Conservation (phyloP, 2,329 filamentous ascomycete species). For the Emmonsiellopsis sp. region DNA sequence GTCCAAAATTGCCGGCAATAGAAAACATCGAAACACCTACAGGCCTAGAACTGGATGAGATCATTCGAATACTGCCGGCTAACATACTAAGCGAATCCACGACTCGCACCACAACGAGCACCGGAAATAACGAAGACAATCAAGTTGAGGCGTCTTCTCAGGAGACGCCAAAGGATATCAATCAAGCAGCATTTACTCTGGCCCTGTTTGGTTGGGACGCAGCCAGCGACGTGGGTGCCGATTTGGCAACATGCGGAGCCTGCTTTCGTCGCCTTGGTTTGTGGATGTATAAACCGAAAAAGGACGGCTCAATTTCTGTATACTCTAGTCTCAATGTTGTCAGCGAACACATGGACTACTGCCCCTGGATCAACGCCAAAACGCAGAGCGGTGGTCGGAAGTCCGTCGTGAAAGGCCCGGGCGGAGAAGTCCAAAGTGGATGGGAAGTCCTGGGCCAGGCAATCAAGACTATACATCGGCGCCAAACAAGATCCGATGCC, state of each 20-base stretch:
- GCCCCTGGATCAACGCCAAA: constrained; percentile 62
- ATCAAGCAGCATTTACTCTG: constrained; percentile 56
- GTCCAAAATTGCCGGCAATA: constrained; percentile 26
- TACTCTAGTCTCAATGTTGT: constrained; percentile 54
- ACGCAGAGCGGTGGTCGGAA: constrained; percentile 46
- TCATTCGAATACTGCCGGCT: constrained; percentile 21
- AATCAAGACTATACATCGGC: constrained; percentile 31
- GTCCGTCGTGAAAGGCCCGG: constrained; percentile 20
- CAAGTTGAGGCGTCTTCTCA: background rate
- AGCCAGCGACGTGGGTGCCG: constrained; percentile 38
- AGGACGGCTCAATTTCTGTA: constrained; percentile 36
- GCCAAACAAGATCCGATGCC: constrained; percentile 17
- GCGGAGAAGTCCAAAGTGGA: constrained; percentile 29
- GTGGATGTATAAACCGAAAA: constrained; percentile 84
- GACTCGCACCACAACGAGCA: background rate
- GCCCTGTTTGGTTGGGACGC: constrained; percentile 70
- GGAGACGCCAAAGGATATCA: constrained; percentile 26
- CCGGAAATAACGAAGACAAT: background rate
- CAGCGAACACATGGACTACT: constrained; percentile 71
- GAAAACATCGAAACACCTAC: constrained; percentile 23
- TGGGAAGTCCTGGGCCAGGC: constrained; percentile 38
- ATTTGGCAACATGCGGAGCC: constrained; percentile 69
- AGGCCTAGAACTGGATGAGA: constrained; percentile 21
- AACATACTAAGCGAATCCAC: constrained; percentile 8
- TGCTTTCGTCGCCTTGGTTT: constrained; percentile 83